Base-by-base conservation (phyloP, 2,329 filamentous ascomycete species). In the Fusarium metavorans region DNA sequence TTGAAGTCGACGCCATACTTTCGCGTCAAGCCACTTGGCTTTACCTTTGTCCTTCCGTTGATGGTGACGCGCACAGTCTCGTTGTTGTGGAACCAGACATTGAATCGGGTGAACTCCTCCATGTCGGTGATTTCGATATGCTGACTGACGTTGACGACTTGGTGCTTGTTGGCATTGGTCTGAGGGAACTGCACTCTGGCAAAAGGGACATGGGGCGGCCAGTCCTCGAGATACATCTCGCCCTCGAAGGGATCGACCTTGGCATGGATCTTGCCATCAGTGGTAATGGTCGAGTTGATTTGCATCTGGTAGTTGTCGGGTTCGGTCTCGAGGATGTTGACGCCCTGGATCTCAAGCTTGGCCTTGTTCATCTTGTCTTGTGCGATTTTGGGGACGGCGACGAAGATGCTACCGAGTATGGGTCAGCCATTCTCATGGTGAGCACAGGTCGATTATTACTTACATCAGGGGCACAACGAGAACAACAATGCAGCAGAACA, bases 401-500 rank as follows among this genome's bases (percentile, higher is more conserved):
- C 88, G 63, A 90, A 86, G 78, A 91, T 85, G 76, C 89, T 91
- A 72, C 59, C 50, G 34, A 43, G 30, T 32, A 60, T 39, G 34
- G 8, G 72, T 78, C 16, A 78, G 68, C 50, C 27, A 39, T 27
- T 27, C 16, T 23, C 16, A 5, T 27, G 37, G 39, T 23, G 30
- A 32, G 32, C 27, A 18, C 16, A 30, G 37, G 30, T 35, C 13
- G 23, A 50, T 32, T 50, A 52, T 50, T 32, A 87, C 90, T 88
- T 84, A 92, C 91, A 92, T 81, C 43, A 91, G 83, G 43, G 89
- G 84, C 20, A 93, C 86, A 41, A 91, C 83, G 16, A 93, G 81
- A 37, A 90, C 84, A 50, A 88, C 80, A 52, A 90, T 81, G 70
- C 85, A 74, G 66, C 87, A 78, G 61, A 90, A 80, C 18, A 85